phyloP scores from a whole-genome alignment of 1,284 basidiomycete species.

The Leccinum colubrinum region DNA sequence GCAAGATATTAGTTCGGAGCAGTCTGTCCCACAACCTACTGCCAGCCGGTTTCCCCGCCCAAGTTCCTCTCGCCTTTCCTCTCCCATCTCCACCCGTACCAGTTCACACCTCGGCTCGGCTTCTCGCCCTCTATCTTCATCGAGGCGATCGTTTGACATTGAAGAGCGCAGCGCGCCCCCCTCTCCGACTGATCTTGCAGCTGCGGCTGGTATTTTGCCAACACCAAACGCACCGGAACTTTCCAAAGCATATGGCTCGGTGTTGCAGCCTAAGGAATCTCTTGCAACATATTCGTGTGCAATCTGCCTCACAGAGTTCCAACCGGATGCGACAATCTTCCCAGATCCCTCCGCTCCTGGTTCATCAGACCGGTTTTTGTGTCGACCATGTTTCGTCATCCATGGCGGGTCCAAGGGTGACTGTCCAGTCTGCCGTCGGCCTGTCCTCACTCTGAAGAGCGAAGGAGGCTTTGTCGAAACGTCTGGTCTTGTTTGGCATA shows the following conservation, averaged over 20 bases:
- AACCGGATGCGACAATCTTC: constrained; percentile 79
- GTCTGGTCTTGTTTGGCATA: constrained; percentile 71
- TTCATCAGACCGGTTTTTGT: constrained; percentile 56
- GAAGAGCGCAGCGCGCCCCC: constrained; percentile 35
- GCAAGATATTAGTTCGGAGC: constrained; percentile 6
- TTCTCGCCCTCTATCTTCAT: constrained; percentile 54
- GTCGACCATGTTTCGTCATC: constrained; percentile 63
- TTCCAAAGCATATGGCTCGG: constrained; percentile 78
- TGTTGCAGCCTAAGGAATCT: constrained; percentile 74
- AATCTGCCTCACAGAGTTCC: constrained; percentile 61
- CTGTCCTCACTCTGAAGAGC: constrained; percentile 68
- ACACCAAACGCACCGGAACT: constrained; percentile 60
- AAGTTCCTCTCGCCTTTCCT: constrained; percentile 33
- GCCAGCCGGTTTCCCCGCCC: constrained; percentile 51
- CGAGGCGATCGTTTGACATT: constrained; percentile 43
- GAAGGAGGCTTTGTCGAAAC: constrained; percentile 77
- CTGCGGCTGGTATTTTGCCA: constrained; percentile 56
- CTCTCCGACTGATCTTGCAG: constrained; percentile 29
- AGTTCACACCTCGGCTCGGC: constrained; percentile 58
- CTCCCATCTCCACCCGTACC: constrained; percentile 44
- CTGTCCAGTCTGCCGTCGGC: constrained; percentile 61
- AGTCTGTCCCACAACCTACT: constrained; percentile 24
- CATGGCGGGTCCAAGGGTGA: constrained; percentile 75
- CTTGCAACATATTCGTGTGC: constrained; percentile 64
- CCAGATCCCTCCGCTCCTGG: constrained; percentile 57